These are phyloP conservation scores for Melocanna baccifera DNA, from an alignment of 176 grass and related monocot species.

Conservation along the genomic window DNA sequence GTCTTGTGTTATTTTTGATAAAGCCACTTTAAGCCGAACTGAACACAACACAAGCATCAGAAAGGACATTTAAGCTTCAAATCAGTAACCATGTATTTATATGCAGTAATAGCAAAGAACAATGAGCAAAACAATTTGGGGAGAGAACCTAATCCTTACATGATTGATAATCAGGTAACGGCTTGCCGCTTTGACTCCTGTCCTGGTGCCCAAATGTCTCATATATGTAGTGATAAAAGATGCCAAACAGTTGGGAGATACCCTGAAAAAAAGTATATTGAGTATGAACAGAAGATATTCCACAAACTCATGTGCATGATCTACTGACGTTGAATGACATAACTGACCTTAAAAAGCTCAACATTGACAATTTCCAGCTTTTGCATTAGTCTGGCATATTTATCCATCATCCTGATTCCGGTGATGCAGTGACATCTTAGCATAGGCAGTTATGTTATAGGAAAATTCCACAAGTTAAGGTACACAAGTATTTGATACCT, in stretches of 20 bases:
- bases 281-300: slow-evolving; percentile 35
- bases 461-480: slow-evolving; percentile 22
- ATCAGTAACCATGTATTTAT: slow-evolving; percentile 9
- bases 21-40: slow-evolving; percentile 78
- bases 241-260: slow-evolving; percentile 90
- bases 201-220: slow-evolving; percentile 81
- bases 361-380: slow-evolving; percentile 93
- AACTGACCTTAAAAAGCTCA: slow-evolving; percentile 91
- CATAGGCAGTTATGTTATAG: slow-evolving; percentile 8
- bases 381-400: slow-evolving; percentile 98
- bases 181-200: slow-evolving; percentile 61
- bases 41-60: slow-evolving; percentile 33
- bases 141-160: slow-evolving; percentile 50
- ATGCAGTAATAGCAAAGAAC: slow-evolving; percentile 29
- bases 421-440: slow-evolving; percentile 21
- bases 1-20: slow-evolving; percentile 96
- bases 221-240: slow-evolving; percentile 89
- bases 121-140: neutral
- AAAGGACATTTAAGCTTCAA: slow-evolving; percentile 25
- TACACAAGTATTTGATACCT: slow-evolving; percentile 59
- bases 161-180: slow-evolving; percentile 54
- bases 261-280: slow-evolving; percentile 52
- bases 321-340: slow-evolving; percentile 7
- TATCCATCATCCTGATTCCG: slow-evolving; percentile 95
- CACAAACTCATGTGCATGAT: neutral